phyloP scores from a whole-genome alignment of 352 stramenopile species.

The Pythium plurisporium region DNA sequence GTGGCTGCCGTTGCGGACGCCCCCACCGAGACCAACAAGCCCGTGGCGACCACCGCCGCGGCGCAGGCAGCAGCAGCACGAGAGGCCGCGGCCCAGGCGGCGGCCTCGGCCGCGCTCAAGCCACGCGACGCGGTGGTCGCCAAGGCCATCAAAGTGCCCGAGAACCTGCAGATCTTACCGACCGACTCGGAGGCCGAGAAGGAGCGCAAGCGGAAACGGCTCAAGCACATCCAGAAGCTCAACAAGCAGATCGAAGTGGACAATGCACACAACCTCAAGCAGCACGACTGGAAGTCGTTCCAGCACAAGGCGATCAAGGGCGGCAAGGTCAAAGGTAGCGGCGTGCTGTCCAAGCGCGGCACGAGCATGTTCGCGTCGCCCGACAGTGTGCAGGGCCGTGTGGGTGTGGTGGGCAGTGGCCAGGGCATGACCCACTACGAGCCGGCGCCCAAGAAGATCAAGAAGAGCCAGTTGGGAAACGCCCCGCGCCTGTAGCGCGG shows the following conservation, averaged over 20 bases:
- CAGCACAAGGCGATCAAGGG: conserved; percentile 79
- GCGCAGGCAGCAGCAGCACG: conserved; percentile 5
- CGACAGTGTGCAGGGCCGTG: conserved; percentile 73
- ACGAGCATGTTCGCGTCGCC: conserved; percentile 89
- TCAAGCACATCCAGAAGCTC: conserved; percentile 81
- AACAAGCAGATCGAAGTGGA: conserved; percentile 86
- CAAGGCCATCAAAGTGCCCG: conserved; percentile 82
- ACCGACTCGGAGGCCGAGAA: conserved; percentile 84
- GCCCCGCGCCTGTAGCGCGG: conserved; percentile 17
- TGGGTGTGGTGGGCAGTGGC: conserved; percentile 85
- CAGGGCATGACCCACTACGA: conserved; percentile 84
- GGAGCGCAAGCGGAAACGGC: conserved; percentile 77
- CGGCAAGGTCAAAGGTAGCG: conserved; percentile 56
- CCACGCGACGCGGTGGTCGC: conserved; percentile 32
- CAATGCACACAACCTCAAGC: conserved; percentile 78
- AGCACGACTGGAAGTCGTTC: conserved; percentile 86
- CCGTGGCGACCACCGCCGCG: background rate
- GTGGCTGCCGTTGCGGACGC: background rate
- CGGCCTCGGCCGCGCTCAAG: conserved; percentile 12
- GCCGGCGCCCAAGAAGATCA: conserved; percentile 67
- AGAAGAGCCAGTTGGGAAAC: conserved; percentile 22
- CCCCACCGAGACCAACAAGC: background rate
- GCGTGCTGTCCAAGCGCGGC: conserved; percentile 72
- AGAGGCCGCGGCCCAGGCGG: background rate
- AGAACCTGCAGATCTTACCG: conserved; percentile 78